Percentiles rank a stretch among this genome's conserved stretches.
phyloP scores from a whole-genome alignment of 2,329 filamentous ascomycete species.

The Colletotrichum lupini region DNA sequence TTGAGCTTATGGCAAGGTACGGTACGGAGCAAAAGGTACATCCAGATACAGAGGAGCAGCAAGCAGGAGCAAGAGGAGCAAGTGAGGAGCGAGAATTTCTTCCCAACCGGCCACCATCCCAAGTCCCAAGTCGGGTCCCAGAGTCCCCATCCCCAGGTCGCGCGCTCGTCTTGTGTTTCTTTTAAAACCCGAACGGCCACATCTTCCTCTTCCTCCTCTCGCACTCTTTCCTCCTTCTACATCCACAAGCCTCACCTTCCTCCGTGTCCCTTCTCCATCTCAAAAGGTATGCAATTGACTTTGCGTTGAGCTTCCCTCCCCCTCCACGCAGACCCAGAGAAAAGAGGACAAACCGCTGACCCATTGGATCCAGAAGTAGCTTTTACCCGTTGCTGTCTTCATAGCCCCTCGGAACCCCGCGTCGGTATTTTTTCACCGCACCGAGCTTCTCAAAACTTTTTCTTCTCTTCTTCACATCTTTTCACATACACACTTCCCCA shows the following conservation, averaged over 20 bases:
- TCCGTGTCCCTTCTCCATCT: neutral
- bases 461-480: conserved; percentile 35
- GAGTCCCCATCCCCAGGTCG: conserved; percentile 6
- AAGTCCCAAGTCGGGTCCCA: neutral
- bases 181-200: conserved; percentile 36
- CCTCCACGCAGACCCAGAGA: neutral
- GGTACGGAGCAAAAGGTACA: too few relatives aligned
- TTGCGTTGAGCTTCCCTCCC: conserved; percentile 10
- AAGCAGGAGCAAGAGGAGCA: neutral
- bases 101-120: conserved; percentile 24
- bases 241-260: conserved; percentile 5
- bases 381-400: conserved; percentile 34
- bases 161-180: conserved; percentile 14
- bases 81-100: conserved; percentile 25
- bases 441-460: conserved; percentile 41
- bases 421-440: conserved; percentile 31
- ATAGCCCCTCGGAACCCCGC: conserved; percentile 44
- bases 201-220: conserved; percentile 18
- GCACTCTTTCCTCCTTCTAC: conserved; percentile 21
- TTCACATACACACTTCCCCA: conserved; percentile 32
- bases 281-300: conserved; percentile 17
- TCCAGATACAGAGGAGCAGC: neutral
- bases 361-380: conserved; percentile 22
- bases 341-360: conserved; percentile 11
- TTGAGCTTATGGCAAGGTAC: conserved; percentile 25